Evolutionary conservation across 345 rosid genomes (phyloP), one percentile per base, ranked within the genome.

Genomic region (Microcos paniculata): DNA sequence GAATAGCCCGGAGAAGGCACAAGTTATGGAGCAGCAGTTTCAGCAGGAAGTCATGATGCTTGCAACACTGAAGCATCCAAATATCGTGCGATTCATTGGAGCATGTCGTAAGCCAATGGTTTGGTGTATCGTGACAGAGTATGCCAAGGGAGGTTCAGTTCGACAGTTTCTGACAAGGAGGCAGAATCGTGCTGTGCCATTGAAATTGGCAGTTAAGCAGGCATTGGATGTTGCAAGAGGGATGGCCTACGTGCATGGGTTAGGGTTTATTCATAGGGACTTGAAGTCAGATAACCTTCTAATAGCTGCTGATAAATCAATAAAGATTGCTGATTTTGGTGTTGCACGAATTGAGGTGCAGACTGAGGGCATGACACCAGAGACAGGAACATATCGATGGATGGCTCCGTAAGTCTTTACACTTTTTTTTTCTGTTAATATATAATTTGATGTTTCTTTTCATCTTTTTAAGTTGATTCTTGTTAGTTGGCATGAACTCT

Each of bases 351-450:
- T 86, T 64, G 87, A 86, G 76, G 89, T 84, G 51, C 85, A 86
- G 79, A 80, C 89, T 2, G 89, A 84, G 77, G 89, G 86, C 31
- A 86, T 86, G 89, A 84, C 89, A 31, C 87, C 89, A 67, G 89
- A 86, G 82, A 86, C 89, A n/a, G 89, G 89, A 57, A 86, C 87
- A 6, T 86, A 86, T 74, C 89, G 87, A 63, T 86, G 89, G 89
- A 86, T 86, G 89, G 89, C 89, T 45, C 89, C 89, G 87, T 84
- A 84, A 84, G 88, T 85, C 56, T 72, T 66, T 64, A 16, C 13
- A 58, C 38, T 46, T 48, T 66, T 38, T 73, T 30, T 35, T 1
- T 10, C n/a, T n/a, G n/a, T n/a, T n/a, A n/a, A n/a, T n/a, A n/a
- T 48, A 1, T 45, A 3, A 19, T 42, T 18, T 35, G 58, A 19